phyloP scores from a whole-genome alignment of 2,329 filamentous ascomycete species.

The Aureobasidium melanogenum region DNA sequence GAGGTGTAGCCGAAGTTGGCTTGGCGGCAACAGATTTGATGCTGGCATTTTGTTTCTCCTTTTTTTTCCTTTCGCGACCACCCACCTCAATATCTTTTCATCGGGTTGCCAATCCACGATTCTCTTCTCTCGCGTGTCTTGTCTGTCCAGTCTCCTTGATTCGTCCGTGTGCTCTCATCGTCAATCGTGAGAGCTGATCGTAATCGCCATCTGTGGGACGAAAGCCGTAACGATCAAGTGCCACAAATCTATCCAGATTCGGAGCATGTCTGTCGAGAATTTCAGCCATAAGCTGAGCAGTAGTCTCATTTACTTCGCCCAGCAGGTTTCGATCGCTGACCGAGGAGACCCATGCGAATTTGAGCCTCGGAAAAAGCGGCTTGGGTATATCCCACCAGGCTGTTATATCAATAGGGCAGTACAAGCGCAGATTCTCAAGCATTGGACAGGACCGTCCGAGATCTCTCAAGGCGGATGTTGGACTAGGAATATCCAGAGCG shows the following conservation, averaged over 20 bases:
- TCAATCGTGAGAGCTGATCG: neutral
- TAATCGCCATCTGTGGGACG: neutral
- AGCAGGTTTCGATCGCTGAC: neutral
- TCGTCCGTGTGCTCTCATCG: neutral
- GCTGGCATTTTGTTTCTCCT: neutral
- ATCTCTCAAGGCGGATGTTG: neutral
- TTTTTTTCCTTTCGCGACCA: no score
- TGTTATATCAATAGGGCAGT: neutral
- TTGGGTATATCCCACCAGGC: neutral
- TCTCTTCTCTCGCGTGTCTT: neutral
- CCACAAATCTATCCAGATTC: neutral
- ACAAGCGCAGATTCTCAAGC: neutral
- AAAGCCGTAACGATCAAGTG: neutral
- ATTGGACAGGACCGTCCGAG: neutral
- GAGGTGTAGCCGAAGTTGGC: neutral
- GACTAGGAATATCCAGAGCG: neutral
- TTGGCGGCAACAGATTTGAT: neutral
- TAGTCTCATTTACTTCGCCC: neutral
- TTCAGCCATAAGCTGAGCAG: neutral
- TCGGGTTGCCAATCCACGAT: no score
- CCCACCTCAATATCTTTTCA: no score
- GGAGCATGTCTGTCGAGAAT: neutral
- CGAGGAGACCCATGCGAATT: neutral
- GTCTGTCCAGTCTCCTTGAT: neutral
- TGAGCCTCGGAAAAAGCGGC: neutral